Percentiles rank a stretch among this genome's conserved stretches.
These are phyloP conservation scores for Trametes punicea DNA, from an alignment of 768 basidiomycete species.

Conservation along the genomic window DNA sequence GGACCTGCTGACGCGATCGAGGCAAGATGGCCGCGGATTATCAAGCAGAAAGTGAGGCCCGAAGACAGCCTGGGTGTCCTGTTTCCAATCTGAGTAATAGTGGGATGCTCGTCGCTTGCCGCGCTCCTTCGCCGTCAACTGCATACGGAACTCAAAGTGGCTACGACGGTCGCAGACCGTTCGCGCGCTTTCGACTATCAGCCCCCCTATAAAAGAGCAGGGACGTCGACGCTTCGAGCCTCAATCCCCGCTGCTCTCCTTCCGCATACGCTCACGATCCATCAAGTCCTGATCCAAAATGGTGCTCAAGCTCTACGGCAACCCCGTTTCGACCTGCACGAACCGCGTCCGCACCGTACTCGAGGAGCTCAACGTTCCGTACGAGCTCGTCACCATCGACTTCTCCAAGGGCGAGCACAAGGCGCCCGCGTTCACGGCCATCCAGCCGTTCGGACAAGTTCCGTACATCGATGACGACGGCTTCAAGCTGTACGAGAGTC, in stretches of 20 bases:
- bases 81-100: not conserved
- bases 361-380: constrained; percentile 56
- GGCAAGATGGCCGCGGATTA: not conserved
- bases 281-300: constrained; percentile 22
- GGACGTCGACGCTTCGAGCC: not conserved
- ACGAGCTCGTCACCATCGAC: constrained; percentile 46
- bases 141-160: not conserved
- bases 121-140: not conserved
- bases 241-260: not conserved
- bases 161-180: not conserved
- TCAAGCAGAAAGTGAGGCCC: not conserved
- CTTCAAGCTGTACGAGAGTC: constrained; percentile 60
- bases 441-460: constrained; percentile 66
- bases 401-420: constrained; percentile 46
- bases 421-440: constrained; percentile 36
- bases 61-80: not conserved
- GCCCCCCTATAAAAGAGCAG: not conserved
- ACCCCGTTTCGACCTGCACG: constrained; percentile 43
- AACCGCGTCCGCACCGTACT: constrained; percentile 48
- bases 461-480: constrained; percentile 61
- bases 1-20: not conserved
- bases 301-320: constrained; percentile 38
- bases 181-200: not conserved
- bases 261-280: not conserved
- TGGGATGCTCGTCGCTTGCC: not conserved